Evolutionary conservation across 2,329 filamentous ascomycete genomes (phyloP), one percentile per base, ranked within the genome.

Genomic region (Colletotrichum agaves): DNA sequence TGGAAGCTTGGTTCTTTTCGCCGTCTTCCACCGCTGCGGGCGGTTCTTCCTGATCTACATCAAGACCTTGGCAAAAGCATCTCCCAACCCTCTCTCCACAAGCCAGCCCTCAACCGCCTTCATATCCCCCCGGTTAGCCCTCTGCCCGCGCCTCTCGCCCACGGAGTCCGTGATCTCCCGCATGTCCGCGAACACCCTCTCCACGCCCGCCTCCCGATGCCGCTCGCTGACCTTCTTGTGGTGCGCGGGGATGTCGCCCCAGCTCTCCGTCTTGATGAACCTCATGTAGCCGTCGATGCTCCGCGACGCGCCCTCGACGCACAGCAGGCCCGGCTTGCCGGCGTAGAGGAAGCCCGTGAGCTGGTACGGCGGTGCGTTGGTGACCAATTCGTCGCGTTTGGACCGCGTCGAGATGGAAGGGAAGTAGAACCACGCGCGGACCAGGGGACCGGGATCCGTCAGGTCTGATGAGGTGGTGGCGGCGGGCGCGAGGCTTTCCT

Each of bases 391-490:
- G 70, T 85, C 82, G 52, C 87, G 80, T 72, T 89, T 90, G 50
- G 82, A 81, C 3, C 87, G 83, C 0, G 87, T 89, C 44, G 83
- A 86, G 61, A 90, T 84, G 1, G 86, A 88, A 0, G 87, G 87
- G 69, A 90, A 88, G 75, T 89, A 89, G 72, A 89, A 89, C 87
- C 87, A 89, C 1, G 85, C 87, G 8, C 87, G 78, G 3, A 86
- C 81, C 1, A 85, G 71, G 0, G 80, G 73, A 0, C 64, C 31
- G 5, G 15, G 2, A 1, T 7, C 43, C 3, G 3, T 61, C n/a
- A n/a, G 5, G 23, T 59, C 19, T 56, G 52, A 17, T 3, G 55
- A 13, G 37, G 31, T 15, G 41, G 37, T 13, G 2, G 56, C 6
- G 2, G 41, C 4, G 3, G 43, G n/a, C n/a, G n/a, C n/a, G n/a